These are phyloP conservation scores for Diaporthe caulivora DNA, from an alignment of 2,329 filamentous ascomycete species.

Conservation along the genomic window DNA sequence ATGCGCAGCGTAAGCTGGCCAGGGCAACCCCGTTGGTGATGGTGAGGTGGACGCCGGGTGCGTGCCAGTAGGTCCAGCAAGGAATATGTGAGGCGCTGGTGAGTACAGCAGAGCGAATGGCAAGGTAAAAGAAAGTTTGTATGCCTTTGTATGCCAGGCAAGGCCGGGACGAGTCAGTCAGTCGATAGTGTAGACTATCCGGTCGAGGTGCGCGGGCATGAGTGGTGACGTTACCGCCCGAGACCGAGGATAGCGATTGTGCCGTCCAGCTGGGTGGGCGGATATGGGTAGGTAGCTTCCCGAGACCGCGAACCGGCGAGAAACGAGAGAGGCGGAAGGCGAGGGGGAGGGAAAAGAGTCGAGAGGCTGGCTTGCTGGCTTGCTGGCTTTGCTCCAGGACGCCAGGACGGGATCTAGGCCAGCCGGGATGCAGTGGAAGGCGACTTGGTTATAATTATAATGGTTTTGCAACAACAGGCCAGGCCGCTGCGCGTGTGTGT, in stretches of 20 bases:
- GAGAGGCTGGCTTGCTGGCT: neutral
- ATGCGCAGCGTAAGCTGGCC: neutral
- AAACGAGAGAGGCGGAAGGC: neutral
- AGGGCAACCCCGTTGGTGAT: conserved; percentile 27
- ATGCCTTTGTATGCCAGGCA: neutral
- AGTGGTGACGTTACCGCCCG: conserved; percentile 29
- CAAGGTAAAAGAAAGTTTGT: conserved; percentile 6
- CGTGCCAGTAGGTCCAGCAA: neutral
- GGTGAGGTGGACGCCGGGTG: conserved; percentile 19
- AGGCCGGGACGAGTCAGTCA: conserved; percentile 9
- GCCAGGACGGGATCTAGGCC: conserved; percentile 20
- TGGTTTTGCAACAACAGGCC: conserved; percentile 2
- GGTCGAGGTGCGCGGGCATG: conserved; percentile 11
- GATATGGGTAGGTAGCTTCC: conserved; percentile 7
- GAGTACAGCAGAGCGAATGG: neutral
- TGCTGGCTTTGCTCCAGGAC: too few relatives aligned
- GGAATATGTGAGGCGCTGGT: too few relatives aligned
- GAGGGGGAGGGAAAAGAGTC: neutral
- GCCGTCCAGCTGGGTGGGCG: conserved; percentile 20
- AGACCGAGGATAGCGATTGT: conserved; percentile 7
- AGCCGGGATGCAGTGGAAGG: conserved; percentile 10
- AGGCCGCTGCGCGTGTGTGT: neutral
- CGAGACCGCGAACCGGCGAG: conserved; percentile 5
- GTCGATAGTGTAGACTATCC: neutral
- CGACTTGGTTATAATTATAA: conserved; percentile 20